Conservation (phyloP, 257 asterid genomes). For the Salvia rosmarinus region DNA sequence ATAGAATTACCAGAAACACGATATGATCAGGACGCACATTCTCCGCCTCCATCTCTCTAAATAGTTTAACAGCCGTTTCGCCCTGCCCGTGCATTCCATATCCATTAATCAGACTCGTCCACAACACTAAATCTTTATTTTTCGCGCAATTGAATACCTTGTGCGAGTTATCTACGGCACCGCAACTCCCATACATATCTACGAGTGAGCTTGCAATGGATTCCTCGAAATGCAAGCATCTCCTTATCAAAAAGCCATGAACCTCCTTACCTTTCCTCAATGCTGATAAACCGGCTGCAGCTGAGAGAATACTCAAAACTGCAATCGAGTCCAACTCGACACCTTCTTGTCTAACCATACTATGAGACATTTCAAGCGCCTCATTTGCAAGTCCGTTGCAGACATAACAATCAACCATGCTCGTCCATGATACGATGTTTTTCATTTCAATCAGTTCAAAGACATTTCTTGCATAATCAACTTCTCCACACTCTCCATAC, state of each 20-base stretch:
- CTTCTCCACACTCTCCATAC: conserved; percentile 69
- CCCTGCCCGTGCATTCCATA: conserved; percentile 87
- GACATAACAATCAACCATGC: conserved; percentile 72
- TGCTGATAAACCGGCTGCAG: conserved; percentile 63
- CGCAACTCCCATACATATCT: conserved; percentile 79
- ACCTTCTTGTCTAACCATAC: conserved; percentile 54
- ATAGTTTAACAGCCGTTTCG: conserved; percentile 49
- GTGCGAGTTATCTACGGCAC: conserved; percentile 57
- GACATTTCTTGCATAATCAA: conserved; percentile 50
- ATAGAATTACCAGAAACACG: conserved; percentile 64
- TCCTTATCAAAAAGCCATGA: conserved; percentile 69
- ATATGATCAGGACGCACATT: conserved; percentile 64
- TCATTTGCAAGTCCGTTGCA: conserved; percentile 63
- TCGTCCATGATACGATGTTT: conserved; percentile 74
- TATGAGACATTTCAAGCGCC: conserved; percentile 62
- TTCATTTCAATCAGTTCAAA: conserved; percentile 50
- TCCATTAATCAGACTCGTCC: conserved; percentile 84
- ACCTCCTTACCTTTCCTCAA: conserved; percentile 76
- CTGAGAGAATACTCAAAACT: conserved; percentile 58
- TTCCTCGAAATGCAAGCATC: conserved; percentile 47
- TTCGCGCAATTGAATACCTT: conserved; percentile 49
- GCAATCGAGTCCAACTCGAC: conserved; percentile 68
- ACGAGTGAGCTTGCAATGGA: conserved; percentile 72
- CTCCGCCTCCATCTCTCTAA: conserved; percentile 53
- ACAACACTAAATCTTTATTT: conserved; percentile 53